Evolutionary conservation across 768 basidiomycete species (phyloP).

Genomic region (Chlorophyllum brunneum): DNA sequence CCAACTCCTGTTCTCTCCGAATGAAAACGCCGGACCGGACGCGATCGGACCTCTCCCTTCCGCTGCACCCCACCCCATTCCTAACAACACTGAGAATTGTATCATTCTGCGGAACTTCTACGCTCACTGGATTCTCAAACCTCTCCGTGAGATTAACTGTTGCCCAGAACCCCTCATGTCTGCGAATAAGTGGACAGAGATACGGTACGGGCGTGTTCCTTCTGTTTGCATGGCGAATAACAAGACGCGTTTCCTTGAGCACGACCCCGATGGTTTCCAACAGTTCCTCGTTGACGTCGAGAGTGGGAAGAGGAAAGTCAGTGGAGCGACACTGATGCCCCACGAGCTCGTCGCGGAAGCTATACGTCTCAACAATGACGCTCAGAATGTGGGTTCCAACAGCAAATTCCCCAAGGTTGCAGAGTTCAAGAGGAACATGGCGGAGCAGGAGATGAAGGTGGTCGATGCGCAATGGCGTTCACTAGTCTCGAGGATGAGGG

Average conservation of each 20-base stretch:
- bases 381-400: neutral
- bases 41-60: conserved; percentile 18
- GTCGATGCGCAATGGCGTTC: conserved; percentile 67
- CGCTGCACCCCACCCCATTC: conserved; percentile 3
- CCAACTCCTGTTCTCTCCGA: conserved; percentile 42
- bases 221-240: conserved; percentile 62
- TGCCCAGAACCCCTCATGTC: conserved; percentile 65
- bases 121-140: conserved; percentile 56
- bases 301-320: conserved; percentile 49
- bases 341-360: conserved; percentile 53
- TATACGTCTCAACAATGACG: neutral
- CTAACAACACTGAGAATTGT: conserved; percentile 27
- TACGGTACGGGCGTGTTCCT: conserved; percentile 55
- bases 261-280: conserved; percentile 58
- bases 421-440: conserved; percentile 27
- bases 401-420: conserved; percentile 20
- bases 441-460: conserved; percentile 37
- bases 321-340: conserved; percentile 65
- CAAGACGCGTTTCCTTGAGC: conserved; percentile 47
- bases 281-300: conserved; percentile 55
- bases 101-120: conserved; percentile 50
- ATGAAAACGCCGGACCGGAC: conserved; percentile 25
- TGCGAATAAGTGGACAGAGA: conserved; percentile 51
- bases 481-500: conserved; percentile 48
- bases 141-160: conserved; percentile 40